Conservation (phyloP, 2,329 filamentous ascomycete species). For the Aureobasidium sp. region DNA sequence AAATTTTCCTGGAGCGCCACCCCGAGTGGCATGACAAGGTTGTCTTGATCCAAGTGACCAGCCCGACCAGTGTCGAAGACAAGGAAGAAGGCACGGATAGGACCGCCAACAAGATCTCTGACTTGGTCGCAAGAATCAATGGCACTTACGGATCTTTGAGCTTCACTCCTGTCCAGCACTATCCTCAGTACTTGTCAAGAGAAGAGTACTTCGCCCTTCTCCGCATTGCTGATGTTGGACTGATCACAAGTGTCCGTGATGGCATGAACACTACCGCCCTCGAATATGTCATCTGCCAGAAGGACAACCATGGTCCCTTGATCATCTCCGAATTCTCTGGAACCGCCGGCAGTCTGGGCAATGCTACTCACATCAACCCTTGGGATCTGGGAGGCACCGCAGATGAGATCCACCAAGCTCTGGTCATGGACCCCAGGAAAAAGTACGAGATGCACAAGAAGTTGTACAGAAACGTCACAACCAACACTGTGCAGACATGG, state of each 20-base stretch:
- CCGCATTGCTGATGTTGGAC: conserved; percentile 78
- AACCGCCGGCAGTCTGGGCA: conserved; percentile 75
- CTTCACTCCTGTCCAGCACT: conserved; percentile 88
- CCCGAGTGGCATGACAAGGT: conserved; percentile 90
- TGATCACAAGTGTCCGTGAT: conserved; percentile 92
- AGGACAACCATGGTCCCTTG: conserved; percentile 75
- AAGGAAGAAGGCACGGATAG: conserved; percentile 67
- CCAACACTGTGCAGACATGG: conserved; percentile 82
- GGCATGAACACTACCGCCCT: conserved; percentile 89
- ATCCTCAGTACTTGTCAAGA: conserved; percentile 82
- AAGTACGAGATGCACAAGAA: conserved; percentile 63
- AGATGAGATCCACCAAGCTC: conserved; percentile 70
- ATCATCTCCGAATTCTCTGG: conserved; percentile 97
- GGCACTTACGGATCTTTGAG: conserved; percentile 80
- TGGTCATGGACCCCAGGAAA: conserved; percentile 64
- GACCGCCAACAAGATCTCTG: conserved; percentile 81
- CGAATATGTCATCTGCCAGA: conserved; percentile 90
- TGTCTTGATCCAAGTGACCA: conserved; percentile 91
- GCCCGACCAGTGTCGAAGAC: conserved; percentile 62
- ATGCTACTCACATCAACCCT: conserved; percentile 92
- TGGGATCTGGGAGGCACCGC: conserved; percentile 87
- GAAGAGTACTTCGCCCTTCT: conserved; percentile 95
- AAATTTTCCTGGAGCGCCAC: conserved; percentile 82
- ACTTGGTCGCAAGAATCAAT: conserved; percentile 86
- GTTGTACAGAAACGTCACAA: conserved; percentile 77